These are phyloP conservation scores for Coemansia sp. DNA, from an alignment of 192 early-diverging fungal genomes.

Conservation along the genomic window DNA sequence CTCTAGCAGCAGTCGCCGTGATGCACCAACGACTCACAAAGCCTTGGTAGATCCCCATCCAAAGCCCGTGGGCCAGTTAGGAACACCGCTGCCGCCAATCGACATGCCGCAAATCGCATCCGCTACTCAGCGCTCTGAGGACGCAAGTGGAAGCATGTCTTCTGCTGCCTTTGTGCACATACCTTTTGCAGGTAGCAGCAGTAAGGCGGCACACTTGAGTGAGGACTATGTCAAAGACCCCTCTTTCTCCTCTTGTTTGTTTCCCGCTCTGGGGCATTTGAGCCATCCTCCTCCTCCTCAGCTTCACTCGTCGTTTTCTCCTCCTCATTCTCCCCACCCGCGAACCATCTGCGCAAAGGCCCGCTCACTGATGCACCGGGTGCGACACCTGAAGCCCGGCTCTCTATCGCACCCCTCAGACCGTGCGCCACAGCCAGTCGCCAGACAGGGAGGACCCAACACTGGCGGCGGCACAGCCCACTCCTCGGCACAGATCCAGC, in stretches of 20 bases:
- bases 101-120: not conserved
- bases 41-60: not conserved
- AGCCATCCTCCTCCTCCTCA: constrained; percentile 16
- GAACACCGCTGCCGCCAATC: constrained; percentile 4
- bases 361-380: constrained; percentile 37
- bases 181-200: constrained; percentile 8
- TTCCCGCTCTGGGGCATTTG: constrained; percentile 5
- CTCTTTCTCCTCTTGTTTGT: constrained; percentile 12
- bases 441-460: not conserved
- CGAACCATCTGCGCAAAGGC: constrained; percentile 51
- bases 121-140: not conserved
- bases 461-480: not conserved
- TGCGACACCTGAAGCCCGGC: constrained; percentile 24
- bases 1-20: not conserved
- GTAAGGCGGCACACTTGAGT: not conserved
- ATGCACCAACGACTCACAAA: constrained; percentile 1
- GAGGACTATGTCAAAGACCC: not conserved
- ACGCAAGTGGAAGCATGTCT: not conserved
- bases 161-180: constrained; percentile 4
- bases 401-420: constrained; percentile 7
- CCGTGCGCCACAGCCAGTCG: not conserved
- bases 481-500: constrained; percentile 13
- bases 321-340: constrained; percentile 34
- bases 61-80: not conserved
- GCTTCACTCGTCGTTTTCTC: constrained; percentile 53